Base-by-base conservation (phyloP, 345 rosid species). In the Turnera subulata region DNA sequence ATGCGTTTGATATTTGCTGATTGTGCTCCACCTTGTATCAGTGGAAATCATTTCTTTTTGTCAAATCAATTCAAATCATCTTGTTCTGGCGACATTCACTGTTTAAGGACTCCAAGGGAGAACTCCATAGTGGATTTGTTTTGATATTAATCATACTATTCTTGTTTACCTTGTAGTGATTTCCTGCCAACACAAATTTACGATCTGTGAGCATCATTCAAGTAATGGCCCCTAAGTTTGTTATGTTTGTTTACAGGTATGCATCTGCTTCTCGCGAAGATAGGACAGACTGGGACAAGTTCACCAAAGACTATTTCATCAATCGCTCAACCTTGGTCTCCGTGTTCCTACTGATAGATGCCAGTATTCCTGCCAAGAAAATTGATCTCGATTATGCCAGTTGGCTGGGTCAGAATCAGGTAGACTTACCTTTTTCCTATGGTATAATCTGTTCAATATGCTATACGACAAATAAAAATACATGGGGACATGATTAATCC, bases 351-450 rank as follows among this genome's bases (percentile, higher is more conserved):
- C 96, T 92, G 32, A 70, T 89, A 53, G 98, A 92, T 77, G 96
- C 96, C 42, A 92, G 96, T 68, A 92, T 92, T 68, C 89, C 98
- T 55, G 80, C 80, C 2, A 92, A 92, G 83, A 65, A 71, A 24
- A 86, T 92, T 13, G 99, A 92, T 71, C 94, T 92, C 14, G 97
- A 89, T 15, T 92, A 89, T 72, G 98, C 97, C 20, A 86, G 94
- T 59, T 92, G 99, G 99, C 85, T 92, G 65, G 96, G 97, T 52
- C 82, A 86, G 75, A 92, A 92, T 72, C 87, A 86, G 98, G 98
- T 89, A 73, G 45, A 19, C n/a, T n/a, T n/a, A 11, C 26, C 19
- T 23, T 53, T 24, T 29, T 42, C 22, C 53, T 49, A 29, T 1
- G 33, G 12, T 49, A 49, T n/a, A 17, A 23, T 49, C 32, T 20